Evolutionary conservation across 225 moss, liverwort and hornwort species (phyloP), one percentile per base, ranked within the genome.

Genomic region (Physcomitrellopsis africana): DNA sequence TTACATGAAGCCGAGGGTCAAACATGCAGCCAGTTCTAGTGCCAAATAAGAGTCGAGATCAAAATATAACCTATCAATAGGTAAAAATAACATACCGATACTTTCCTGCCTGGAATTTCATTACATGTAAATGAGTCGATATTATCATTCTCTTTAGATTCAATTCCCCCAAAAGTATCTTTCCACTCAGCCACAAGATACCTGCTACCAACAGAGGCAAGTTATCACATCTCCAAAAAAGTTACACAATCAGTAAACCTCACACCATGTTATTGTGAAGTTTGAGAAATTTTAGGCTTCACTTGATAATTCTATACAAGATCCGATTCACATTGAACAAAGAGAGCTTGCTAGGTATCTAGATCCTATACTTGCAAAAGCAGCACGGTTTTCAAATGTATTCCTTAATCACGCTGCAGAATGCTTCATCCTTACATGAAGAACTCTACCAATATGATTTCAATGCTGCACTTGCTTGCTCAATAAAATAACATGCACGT

Each of bases 121-220:
- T 83, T 77, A 46, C 6, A 8, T 3, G 73, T 58, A 22, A 52
- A 76, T 51, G 72, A 69, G 42, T 27, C 14, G 16, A 67, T 66
- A 46, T 58, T 51, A 20, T 66, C 57, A 58, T 85, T 77, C 27
- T 53, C 59, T 58, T 76, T 73, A 63, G 43, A 42, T 43, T 77
- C 69, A 75, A 70, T 72, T 75, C 74, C 67, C 53, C 76, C 73
- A 61, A 81, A 67, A 66, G 81, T 86, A 67, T 86, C 89, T 55
- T 83, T 79, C 93, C 91, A 94, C 77, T 96, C 89, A 53, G 80
- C 89, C 55, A 77, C 65, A 72, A 93, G 81, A 59, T 96, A 96
- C 63, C 90, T 96, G 85, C 76, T 16, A 82, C 37, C 41, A 79
- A 60, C 45, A 68, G 49, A 59, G 73, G 26, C 44, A 70, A 51